Evolutionary conservation across 148 eudicot genomes (phyloP).

Genomic region (Euryodendron excelsum): DNA sequence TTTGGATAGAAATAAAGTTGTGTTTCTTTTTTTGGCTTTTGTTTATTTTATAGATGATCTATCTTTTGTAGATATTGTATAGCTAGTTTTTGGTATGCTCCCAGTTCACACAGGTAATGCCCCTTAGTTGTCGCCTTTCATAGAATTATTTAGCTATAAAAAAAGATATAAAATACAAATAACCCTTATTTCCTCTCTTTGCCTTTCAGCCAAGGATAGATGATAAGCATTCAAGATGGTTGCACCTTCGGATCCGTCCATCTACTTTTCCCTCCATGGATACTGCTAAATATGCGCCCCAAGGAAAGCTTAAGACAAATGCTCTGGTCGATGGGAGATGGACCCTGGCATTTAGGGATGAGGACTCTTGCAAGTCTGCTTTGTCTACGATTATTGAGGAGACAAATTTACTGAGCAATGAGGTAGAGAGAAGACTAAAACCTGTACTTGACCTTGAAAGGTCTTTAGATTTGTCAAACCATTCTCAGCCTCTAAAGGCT

Average conservation of each 20-base stretch:
- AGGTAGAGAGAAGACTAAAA: conserved; percentile 66
- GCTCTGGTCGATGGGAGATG: conserved; percentile 89
- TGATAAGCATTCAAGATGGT: conserved; percentile 84
- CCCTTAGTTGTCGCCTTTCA: too few relatives aligned
- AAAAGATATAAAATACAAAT: neutral
- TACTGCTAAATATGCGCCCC: conserved; percentile 35
- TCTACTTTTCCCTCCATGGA: conserved; percentile 52
- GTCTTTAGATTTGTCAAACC: conserved; percentile 31
- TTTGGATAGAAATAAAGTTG: too few relatives aligned
- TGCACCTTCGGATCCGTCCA: conserved; percentile 95
- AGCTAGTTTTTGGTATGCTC: too few relatives aligned
- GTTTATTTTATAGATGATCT: too few relatives aligned
- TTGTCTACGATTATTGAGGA: conserved; percentile 63
- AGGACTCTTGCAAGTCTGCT: conserved; percentile 67
- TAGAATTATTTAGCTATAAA: neutral
- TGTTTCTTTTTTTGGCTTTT: too few relatives aligned
- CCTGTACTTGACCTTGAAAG: conserved; percentile 55
- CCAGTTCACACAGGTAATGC: too few relatives aligned
- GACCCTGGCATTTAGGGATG: conserved; percentile 94
- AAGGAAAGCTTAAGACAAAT: conserved; percentile 48
- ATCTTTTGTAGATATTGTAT: too few relatives aligned
- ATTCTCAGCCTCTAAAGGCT: conserved; percentile 23
- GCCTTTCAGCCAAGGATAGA: conserved; percentile 75
- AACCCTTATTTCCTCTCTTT: conserved; percentile 3
- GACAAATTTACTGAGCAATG: conserved; percentile 41